These are phyloP conservation scores for Tulasnella sp. DNA, from an alignment of 768 basidiomycete species.

Conservation along the genomic window DNA sequence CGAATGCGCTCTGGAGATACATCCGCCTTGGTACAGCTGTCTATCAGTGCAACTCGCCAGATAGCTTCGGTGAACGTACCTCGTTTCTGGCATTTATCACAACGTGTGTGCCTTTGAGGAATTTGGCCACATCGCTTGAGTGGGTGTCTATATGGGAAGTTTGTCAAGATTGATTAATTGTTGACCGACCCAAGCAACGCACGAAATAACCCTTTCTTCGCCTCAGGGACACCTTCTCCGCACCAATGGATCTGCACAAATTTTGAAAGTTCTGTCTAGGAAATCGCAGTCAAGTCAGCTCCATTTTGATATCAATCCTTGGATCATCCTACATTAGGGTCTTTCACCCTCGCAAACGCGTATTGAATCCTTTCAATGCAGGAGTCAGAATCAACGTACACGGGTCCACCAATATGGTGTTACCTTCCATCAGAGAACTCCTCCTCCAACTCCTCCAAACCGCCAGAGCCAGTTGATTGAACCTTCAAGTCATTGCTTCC, in stretches of 20 bases:
- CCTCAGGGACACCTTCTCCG: conserved; percentile 89
- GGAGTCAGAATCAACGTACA: neutral
- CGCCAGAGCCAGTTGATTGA: conserved; percentile 28
- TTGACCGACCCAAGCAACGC: conserved; percentile 11
- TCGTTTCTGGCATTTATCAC: conserved; percentile 79
- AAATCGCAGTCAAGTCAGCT: neutral
- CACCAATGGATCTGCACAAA: conserved; percentile 97
- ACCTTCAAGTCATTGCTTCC: conserved; percentile 29
- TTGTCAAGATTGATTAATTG: neutral
- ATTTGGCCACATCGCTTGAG: conserved; percentile 62
- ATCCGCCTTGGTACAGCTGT: conserved; percentile 46
- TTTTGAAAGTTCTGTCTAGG: conserved; percentile 68
- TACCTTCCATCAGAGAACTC: conserved; percentile 91
- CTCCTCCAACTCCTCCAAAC: conserved; percentile 52
- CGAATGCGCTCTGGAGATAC: conserved; percentile 69
- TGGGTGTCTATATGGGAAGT: conserved; percentile 42
- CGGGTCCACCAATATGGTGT: neutral
- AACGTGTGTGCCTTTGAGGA: conserved; percentile 73
- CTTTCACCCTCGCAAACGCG: conserved; percentile 73
- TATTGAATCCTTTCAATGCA: conserved; percentile 65
- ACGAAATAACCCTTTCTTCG: conserved; percentile 82
- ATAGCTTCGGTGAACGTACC: conserved; percentile 30
- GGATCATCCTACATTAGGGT: conserved; percentile 53
- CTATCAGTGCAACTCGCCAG: neutral
- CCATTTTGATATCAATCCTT: neutral